These are phyloP conservation scores for Cajanus cajan DNA, from an alignment of 306 rosid species.

Conservation along the genomic window DNA sequence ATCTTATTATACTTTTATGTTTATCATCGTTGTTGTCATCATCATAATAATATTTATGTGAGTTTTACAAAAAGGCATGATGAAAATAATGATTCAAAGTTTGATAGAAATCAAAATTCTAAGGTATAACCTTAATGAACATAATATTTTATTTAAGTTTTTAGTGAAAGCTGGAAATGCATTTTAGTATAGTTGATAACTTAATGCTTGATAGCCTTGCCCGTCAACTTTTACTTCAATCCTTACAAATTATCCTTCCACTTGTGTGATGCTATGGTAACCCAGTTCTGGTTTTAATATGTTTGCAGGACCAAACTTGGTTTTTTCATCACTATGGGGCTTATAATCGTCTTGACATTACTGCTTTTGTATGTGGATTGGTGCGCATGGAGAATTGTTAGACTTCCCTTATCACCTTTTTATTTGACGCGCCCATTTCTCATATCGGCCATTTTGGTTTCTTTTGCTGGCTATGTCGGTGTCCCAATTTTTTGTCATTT, in stretches of 20 bases:
- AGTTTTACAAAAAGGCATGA: background rate
- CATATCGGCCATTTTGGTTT: constrained; percentile 63
- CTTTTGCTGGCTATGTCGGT: constrained; percentile 82
- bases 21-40: too few species aligned
- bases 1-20: too few species aligned
- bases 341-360: constrained; percentile 52
- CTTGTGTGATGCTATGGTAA: constrained; percentile 28
- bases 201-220: constrained; percentile 18
- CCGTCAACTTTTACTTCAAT: constrained; percentile 6
- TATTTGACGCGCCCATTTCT: constrained; percentile 85
- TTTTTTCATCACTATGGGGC: constrained; percentile 55
- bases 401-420: constrained; percentile 75
- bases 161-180: background rate
- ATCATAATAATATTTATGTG: background rate
- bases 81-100: constrained; percentile 16
- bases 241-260: constrained; percentile 7
- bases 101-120: constrained; percentile 1
- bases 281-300: constrained; percentile 24
- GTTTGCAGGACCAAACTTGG: constrained; percentile 72
- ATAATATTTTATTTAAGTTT: too few species aligned
- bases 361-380: constrained; percentile 80
- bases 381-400: constrained; percentile 91
- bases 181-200: background rate
- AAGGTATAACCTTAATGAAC: constrained; percentile 21
- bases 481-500: constrained; percentile 66